phyloP scores from a whole-genome alignment of 306 rosid species.

The Pterocarpus macrocarpus region DNA sequence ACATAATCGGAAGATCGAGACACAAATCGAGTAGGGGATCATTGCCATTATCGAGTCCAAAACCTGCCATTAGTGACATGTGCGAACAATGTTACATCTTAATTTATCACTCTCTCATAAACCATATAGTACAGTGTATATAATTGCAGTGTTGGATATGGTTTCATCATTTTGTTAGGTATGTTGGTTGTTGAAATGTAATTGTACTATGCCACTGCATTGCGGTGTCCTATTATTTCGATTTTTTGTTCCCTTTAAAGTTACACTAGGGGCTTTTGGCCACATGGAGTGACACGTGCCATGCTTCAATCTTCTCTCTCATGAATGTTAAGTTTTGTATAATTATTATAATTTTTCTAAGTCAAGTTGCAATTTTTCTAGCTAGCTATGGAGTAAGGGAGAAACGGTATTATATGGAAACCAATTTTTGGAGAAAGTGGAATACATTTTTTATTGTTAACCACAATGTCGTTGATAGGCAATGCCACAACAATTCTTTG shows the following conservation, averaged over 20 bases:
- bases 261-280: slow-evolving; percentile 63
- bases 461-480: slow-evolving; percentile 25
- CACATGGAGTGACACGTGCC: slow-evolving; percentile 73
- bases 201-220: slow-evolving; percentile 50
- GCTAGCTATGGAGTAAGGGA: slow-evolving; percentile 6
- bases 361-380: slow-evolving; percentile 37
- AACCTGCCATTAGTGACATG: slow-evolving; percentile 48
- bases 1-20: slow-evolving; percentile 50
- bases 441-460: slow-evolving; percentile 4
- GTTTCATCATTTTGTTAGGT: slow-evolving; percentile 62
- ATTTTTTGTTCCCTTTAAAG: slow-evolving; percentile 70
- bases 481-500: slow-evolving; percentile 30
- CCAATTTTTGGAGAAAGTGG: slow-evolving; percentile 32
- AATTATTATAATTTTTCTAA: neutral
- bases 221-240: slow-evolving; percentile 46
- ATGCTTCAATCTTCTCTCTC: slow-evolving; percentile 50
- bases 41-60: slow-evolving; percentile 49
- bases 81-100: slow-evolving; percentile 36
- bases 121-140: slow-evolving; percentile 42
- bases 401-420: slow-evolving; percentile 1
- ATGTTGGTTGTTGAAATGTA: slow-evolving; percentile 77
- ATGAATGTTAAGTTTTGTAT: slow-evolving; percentile 19
- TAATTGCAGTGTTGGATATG: slow-evolving; percentile 53
- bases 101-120: slow-evolving; percentile 9
- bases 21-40: slow-evolving; percentile 28